These are phyloP conservation scores for Candolleomyces efflorescens DNA, from an alignment of 768 basidiomycete genomes.

Conservation along the genomic window DNA sequence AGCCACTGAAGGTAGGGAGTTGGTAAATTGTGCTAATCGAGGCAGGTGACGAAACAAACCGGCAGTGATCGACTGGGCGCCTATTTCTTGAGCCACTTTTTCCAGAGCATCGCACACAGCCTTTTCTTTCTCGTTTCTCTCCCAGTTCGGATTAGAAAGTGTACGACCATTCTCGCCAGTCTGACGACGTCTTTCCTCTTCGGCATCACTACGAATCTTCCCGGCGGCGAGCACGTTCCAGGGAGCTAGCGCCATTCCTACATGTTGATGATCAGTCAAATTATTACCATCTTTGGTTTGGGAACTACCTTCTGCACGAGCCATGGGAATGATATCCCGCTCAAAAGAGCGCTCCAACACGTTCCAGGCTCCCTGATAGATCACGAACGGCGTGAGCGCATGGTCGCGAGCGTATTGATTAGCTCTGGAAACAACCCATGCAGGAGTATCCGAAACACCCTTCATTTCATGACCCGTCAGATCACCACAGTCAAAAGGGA, in stretches of 20 bases:
- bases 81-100: slow-evolving; percentile 46
- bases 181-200: slow-evolving; percentile 23
- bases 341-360: slow-evolving; percentile 44
- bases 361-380: slow-evolving; percentile 50
- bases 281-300: not conserved
- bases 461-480: slow-evolving; percentile 6
- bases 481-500: too few relatives aligned
- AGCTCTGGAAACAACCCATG: slow-evolving; percentile 44
- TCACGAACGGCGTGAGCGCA: slow-evolving; percentile 45
- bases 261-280: slow-evolving; percentile 7
- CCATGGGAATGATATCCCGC: slow-evolving; percentile 50
- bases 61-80: slow-evolving; percentile 41
- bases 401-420: slow-evolving; percentile 49
- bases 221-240: slow-evolving; percentile 29
- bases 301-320: slow-evolving; percentile 31
- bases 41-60: slow-evolving; percentile 21
- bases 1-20: slow-evolving; percentile 28
- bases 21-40: not conserved
- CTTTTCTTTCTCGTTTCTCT: slow-evolving; percentile 39
- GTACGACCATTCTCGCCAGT: slow-evolving; percentile 36
- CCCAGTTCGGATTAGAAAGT: slow-evolving; percentile 30
- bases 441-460: slow-evolving; percentile 41
- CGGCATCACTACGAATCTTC: slow-evolving; percentile 51
- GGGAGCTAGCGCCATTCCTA: slow-evolving; percentile 27
- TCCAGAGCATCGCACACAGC: slow-evolving; percentile 41